phyloP scores from a whole-genome alignment of 805 yeast species.

The Pichia nanzhaoensis region DNA sequence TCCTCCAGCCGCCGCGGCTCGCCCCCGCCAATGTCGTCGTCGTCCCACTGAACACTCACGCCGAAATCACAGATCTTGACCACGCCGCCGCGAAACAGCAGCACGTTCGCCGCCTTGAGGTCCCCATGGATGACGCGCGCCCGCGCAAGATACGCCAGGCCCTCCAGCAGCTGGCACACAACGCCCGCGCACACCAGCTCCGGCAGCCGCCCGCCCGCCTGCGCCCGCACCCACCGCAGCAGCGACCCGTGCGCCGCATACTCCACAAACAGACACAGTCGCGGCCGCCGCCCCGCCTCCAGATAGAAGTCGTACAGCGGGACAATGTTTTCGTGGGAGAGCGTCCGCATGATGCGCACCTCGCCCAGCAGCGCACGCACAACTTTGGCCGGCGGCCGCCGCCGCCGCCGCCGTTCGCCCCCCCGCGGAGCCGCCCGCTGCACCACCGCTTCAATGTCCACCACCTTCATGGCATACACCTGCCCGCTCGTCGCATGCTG shows the following conservation, averaged over 20 bases:
- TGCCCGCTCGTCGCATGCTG: not conserved
- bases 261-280: slow-evolving; percentile 54
- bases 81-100: slow-evolving; percentile 42
- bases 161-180: slow-evolving; percentile 49
- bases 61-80: slow-evolving; percentile 77
- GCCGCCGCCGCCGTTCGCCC: slow-evolving; percentile 4
- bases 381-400: no score
- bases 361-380: slow-evolving; percentile 46
- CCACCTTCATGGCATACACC: slow-evolving; percentile 23
- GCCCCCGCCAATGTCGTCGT: slow-evolving; percentile 17
- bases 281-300: slow-evolving; percentile 22
- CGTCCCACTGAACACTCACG: slow-evolving; percentile 44
- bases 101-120: slow-evolving; percentile 68
- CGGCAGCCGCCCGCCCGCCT: slow-evolving; percentile 45
- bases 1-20: slow-evolving; percentile 29
- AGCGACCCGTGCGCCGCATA: slow-evolving; percentile 62
- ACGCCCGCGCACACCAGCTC: slow-evolving; percentile 46
- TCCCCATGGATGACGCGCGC: slow-evolving; percentile 75
- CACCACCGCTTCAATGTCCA: slow-evolving; percentile 5
- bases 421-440: no score
- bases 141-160: slow-evolving; percentile 58
- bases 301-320: not conserved
- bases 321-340: slow-evolving; percentile 39
- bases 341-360: slow-evolving; percentile 55
- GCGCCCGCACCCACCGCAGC: slow-evolving; percentile 38